A percentile compares a stretch with the other conserved stretches of the same genome.
Conservation (phyloP, 805 yeast genomes). For the Wilhelminamyces savonicus region DNA sequence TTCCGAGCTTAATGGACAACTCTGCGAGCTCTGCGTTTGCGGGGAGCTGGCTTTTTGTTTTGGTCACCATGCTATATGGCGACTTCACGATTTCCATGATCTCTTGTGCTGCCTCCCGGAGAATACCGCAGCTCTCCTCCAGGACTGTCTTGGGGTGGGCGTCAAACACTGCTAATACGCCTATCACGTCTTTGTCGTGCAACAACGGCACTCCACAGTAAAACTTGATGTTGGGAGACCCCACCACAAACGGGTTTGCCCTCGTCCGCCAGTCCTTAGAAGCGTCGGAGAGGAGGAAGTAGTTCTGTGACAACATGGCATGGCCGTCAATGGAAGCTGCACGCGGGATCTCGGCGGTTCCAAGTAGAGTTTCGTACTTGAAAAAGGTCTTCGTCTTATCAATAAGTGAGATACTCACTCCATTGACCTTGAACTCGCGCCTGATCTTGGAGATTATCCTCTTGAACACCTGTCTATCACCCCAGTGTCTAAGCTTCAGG, state of each 20-base stretch:
- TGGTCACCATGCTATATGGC: constrained; percentile 14
- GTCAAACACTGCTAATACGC: constrained; percentile 57
- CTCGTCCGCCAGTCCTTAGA: constrained; percentile 64
- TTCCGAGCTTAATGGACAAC: constrained; percentile 36
- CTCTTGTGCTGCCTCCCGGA: constrained; percentile 35
- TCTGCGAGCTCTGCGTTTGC: constrained; percentile 21
- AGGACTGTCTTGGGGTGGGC: constrained; percentile 31
- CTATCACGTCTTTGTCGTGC: constrained; percentile 37
- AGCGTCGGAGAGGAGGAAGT: constrained; percentile 54
- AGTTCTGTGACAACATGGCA: constrained; percentile 51
- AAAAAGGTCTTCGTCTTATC: constrained; percentile 42
- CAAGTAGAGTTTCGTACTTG: constrained; percentile 43
- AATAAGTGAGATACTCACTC: constrained; percentile 56
- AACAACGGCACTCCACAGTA: constrained; percentile 62
- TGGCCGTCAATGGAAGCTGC: constrained; percentile 62
- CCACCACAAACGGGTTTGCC: constrained; percentile 57
- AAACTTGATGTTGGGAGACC: constrained; percentile 52
- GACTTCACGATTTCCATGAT: constrained; percentile 36
- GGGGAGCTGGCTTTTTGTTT: constrained; percentile 2
- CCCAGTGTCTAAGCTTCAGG: constrained; percentile 44
- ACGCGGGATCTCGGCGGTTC: constrained; percentile 47
- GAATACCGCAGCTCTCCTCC: constrained; percentile 23
- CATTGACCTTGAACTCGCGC: constrained; percentile 38
- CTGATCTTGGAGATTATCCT: constrained; percentile 31
- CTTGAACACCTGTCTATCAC: constrained; percentile 31